phyloP scores from a whole-genome alignment of 192 early-diverging fungal genomes.

The Kickxella alabastrina region DNA sequence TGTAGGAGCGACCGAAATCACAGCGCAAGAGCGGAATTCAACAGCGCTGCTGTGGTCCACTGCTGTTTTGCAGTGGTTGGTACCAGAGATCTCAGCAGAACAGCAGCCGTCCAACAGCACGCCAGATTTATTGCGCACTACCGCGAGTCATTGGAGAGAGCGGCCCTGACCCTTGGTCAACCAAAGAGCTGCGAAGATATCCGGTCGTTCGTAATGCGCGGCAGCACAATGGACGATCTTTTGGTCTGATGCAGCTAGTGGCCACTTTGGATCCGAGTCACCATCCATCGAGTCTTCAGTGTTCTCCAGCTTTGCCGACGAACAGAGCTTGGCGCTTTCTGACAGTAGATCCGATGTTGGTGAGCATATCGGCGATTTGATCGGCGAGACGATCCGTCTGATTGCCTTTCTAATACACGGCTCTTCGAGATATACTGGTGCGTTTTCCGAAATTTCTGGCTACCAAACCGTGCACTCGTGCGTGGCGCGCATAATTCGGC shows the following conservation, averaged over 20 bases:
- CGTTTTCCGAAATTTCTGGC: slow-evolving; percentile 11
- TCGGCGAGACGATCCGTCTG: slow-evolving; percentile 20
- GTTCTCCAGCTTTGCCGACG: slow-evolving; percentile 11
- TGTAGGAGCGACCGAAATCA: too few relatives aligned
- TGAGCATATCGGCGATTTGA: slow-evolving; percentile 7
- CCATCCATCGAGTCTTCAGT: neutral
- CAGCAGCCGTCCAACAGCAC: slow-evolving; percentile 4
- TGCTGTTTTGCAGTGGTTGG: slow-evolving; percentile 11
- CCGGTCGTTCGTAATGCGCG: slow-evolving; percentile 1
- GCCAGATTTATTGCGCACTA: slow-evolving; percentile 6
- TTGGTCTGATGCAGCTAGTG: slow-evolving; percentile 19
- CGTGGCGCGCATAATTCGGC: neutral
- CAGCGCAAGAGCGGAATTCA: neutral
- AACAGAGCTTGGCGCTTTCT: neutral
- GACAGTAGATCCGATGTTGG: neutral
- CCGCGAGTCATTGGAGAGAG: slow-evolving; percentile 12
- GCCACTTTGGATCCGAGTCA: slow-evolving; percentile 9
- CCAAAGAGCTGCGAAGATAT: neutral
- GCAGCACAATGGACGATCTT: slow-evolving; percentile 10
- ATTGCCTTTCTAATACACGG: slow-evolving; percentile 33
- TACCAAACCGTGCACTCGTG: slow-evolving; percentile 11
- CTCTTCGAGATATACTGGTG: neutral
- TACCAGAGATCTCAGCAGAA: slow-evolving; percentile 9
- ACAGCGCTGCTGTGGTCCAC: slow-evolving; percentile 11
- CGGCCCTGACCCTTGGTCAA: slow-evolving; percentile 4